Percentiles rank a stretch among this genome's conserved stretches.
These are phyloP conservation scores for Aspergillus thermomutatus DNA, from an alignment of 2,329 filamentous ascomycete genomes.

Conservation along the genomic window DNA sequence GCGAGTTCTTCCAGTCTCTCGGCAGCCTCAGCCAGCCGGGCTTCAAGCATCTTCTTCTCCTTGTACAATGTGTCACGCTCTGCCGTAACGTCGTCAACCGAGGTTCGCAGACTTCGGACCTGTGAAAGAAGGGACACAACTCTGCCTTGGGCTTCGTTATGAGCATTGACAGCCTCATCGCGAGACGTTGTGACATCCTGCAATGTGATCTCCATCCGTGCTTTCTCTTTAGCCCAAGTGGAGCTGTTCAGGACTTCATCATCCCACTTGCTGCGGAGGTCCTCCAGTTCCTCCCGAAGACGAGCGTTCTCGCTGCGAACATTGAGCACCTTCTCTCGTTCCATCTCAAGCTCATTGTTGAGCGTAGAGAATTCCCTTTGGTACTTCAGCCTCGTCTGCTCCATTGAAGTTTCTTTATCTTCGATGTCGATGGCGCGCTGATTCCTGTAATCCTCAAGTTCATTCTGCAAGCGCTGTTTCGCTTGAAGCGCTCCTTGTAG, in stretches of 20 bases:
- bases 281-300: constrained; percentile 92
- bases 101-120: constrained; percentile 76
- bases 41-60: constrained; percentile 87
- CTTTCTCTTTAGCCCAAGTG: constrained; percentile 97
- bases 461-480: constrained; percentile 92
- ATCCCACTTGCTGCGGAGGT: constrained; percentile 94
- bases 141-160: constrained; percentile 92
- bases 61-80: constrained; percentile 81
- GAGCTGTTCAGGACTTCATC: constrained; percentile 96
- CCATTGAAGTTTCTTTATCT: constrained; percentile 92
- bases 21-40: constrained; percentile 80
- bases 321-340: constrained; percentile 85
- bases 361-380: constrained; percentile 86
- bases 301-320: constrained; percentile 79
- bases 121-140: constrained; percentile 87
- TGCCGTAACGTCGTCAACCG: constrained; percentile 78
- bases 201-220: constrained; percentile 82
- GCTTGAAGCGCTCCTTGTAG: constrained; percentile 79
- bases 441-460: constrained; percentile 94
- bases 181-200: constrained; percentile 86
- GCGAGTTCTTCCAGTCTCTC: constrained; percentile 84
- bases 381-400: constrained; percentile 97
- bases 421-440: constrained; percentile 95
- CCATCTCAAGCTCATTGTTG: constrained; percentile 87
- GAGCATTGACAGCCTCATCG: constrained; percentile 87